Base-by-base conservation (phyloP, 345 rosid genomes). In the Salix exigua region DNA sequence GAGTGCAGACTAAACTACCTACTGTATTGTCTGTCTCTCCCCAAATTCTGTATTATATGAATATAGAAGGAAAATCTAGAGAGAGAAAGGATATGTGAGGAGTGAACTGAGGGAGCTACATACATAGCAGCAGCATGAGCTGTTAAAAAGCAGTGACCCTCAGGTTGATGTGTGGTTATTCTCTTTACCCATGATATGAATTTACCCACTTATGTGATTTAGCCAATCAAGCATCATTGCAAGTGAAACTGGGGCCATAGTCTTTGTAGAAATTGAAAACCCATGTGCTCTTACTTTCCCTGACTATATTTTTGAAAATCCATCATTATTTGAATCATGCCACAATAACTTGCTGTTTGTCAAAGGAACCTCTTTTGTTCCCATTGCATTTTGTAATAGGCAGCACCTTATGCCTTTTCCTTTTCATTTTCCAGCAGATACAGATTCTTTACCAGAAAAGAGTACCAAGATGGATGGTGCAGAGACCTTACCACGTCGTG, bases 391-490 rank as follows among this genome's bases (percentile, higher is more conserved):
- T 21, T 35, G 7, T 72, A 72, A 33, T 2, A 12, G n/a, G 38
- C 50, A 35, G 33, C 62, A 60, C 26, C 44, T 42, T 67, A 37
- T 21, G 12, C 30, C 60, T 33, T 70, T 74, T 19, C 40, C 7
- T 48, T 64, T 30, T 74, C 51, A 68, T 55, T 2, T 62, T 28
- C 48, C n/a, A 13, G 64, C 25, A 25, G 25, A 26, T 76, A 65
- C 87, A 87, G 93, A 91, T 82, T 53, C 78, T 75, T 72, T 61
- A 6, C 73, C 75, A 64, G 87, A 89, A 64, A 82, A 85, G 78
- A 86, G 72, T 73, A 58, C 61, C 66, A 81, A 78, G 79, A 44
- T 19, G 18, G 87, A 82, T 10, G 48, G 81, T 48, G 11, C 44
- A 13, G 78, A 75, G 63, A 40, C 72, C 78, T 83, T 89, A 82